A percentile compares a stretch with the other conserved stretches of the same genome.
phyloP scores from a whole-genome alignment of 768 basidiomycete species.

The Leucogyrophana mollusca region DNA sequence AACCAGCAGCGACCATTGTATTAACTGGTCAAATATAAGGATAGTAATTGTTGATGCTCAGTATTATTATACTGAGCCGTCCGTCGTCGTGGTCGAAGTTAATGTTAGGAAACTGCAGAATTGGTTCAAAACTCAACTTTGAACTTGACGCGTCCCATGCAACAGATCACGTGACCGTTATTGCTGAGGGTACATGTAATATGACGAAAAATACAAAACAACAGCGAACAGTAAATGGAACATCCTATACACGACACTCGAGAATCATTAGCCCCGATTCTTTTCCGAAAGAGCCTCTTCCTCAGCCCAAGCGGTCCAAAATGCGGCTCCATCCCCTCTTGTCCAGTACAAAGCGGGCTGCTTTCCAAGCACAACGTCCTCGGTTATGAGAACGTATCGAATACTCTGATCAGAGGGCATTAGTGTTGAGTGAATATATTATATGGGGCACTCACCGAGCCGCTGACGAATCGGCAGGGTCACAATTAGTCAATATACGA shows the following conservation, averaged over 20 bases:
- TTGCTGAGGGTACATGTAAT: too few species aligned
- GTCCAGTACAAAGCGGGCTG: constrained; percentile 73
- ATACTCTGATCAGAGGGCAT: constrained; percentile 52
- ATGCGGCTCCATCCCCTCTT: constrained; percentile 60
- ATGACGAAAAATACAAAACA: too few species aligned
- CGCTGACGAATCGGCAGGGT: constrained; percentile 35
- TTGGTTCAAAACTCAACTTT: background rate
- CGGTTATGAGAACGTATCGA: constrained; percentile 79
- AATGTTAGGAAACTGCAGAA: background rate
- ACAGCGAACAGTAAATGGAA: too few species aligned
- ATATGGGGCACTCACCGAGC: constrained; percentile 52
- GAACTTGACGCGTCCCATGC: background rate
- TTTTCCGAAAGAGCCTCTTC: constrained; percentile 46
- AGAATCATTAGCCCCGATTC: constrained; percentile 9
- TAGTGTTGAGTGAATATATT: constrained; percentile 3
- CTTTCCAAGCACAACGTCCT: constrained; percentile 64
- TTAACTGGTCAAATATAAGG: background rate
- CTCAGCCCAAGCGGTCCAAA: constrained; percentile 76
- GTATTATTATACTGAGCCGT: background rate
- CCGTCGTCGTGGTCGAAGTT: too few species aligned
- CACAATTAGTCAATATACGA: constrained; percentile 2
- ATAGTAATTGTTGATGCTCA: background rate
- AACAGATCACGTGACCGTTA: too few species aligned
- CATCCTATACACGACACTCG: too few species aligned
- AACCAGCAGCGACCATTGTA: constrained; percentile 79